Percentiles rank a stretch among this genome's conserved stretches.
phyloP scores from a whole-genome alignment of 2,329 filamentous ascomycete species.

The Penicillium sp. region DNA sequence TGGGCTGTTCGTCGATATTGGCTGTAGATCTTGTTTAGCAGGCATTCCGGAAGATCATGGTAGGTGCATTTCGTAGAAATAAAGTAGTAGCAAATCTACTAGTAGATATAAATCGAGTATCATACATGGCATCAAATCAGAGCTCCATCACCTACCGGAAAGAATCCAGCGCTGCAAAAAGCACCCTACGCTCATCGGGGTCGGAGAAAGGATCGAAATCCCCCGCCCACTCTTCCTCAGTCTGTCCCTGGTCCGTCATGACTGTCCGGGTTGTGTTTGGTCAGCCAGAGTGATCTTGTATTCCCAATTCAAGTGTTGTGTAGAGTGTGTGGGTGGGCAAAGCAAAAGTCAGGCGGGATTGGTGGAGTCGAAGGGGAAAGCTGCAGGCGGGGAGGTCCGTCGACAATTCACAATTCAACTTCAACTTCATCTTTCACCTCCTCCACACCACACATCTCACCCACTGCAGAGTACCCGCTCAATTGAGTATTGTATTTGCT shows the following conservation, averaged over 20 bases:
- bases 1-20: slow-evolving; percentile 86
- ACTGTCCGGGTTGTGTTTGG: neutral
- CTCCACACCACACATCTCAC: neutral
- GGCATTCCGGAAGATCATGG: neutral
- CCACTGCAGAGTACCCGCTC: too few relatives aligned
- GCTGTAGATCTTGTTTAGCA: slow-evolving; percentile 48
- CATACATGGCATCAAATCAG: neutral
- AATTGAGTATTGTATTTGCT: too few relatives aligned
- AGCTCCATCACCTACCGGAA: slow-evolving; percentile 67
- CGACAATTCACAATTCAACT: neutral
- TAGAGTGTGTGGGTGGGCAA: too few relatives aligned
- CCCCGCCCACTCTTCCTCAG: slow-evolving; percentile 56
- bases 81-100: too few relatives aligned
- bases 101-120: slow-evolving; percentile 1
- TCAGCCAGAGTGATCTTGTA: too few relatives aligned
- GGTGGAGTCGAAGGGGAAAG: slow-evolving; percentile 16
- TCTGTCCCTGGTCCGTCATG: slow-evolving; percentile 13
- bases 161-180: slow-evolving; percentile 84
- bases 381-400: neutral
- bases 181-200: slow-evolving; percentile 76
- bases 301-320: neutral
- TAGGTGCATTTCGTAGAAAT: too few relatives aligned
- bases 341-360: slow-evolving; percentile 22
- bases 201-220: slow-evolving; percentile 71
- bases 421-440: neutral